phyloP scores from a whole-genome alignment of 495 filamentous ascomycete species.

The Hypoxylon subgilvum region DNA sequence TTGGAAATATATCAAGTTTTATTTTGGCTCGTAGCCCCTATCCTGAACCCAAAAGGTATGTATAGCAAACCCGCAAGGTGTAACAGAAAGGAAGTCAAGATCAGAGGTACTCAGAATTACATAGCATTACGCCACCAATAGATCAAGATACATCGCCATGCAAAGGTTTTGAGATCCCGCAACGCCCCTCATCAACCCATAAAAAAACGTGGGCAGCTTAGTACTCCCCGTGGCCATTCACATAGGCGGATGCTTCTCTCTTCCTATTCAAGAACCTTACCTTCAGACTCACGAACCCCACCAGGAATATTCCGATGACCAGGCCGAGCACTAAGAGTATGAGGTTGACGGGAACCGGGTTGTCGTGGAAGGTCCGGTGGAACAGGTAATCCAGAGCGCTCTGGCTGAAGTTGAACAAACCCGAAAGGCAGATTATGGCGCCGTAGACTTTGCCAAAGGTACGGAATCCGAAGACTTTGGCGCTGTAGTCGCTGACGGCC shows the following conservation, averaged over 20 bases:
- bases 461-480: constrained; percentile 94
- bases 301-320: constrained; percentile 63
- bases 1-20: not conserved
- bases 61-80: constrained; percentile 8
- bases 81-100: not conserved
- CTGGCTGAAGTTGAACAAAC: constrained; percentile 87
- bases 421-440: constrained; percentile 87
- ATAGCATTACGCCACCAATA: not conserved
- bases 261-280: constrained; percentile 22
- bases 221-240: constrained; percentile 27
- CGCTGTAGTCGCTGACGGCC: constrained; percentile 80
- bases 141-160: constrained; percentile 22
- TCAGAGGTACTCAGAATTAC: not conserved
- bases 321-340: constrained; percentile 66
- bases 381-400: constrained; percentile 81
- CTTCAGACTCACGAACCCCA: constrained; percentile 61
- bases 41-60: constrained; percentile 16
- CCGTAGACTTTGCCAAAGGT: constrained; percentile 97
- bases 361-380: constrained; percentile 68
- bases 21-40: constrained; percentile 8
- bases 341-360: constrained; percentile 83
- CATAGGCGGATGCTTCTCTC: constrained; percentile 21
- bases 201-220: constrained; percentile 7
- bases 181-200: not conserved
- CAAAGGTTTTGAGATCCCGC: constrained; percentile 11